Evolutionary conservation across 2,329 filamentous ascomycete genomes (phyloP).

Genomic region (Bipolaris sorokiniana): DNA sequence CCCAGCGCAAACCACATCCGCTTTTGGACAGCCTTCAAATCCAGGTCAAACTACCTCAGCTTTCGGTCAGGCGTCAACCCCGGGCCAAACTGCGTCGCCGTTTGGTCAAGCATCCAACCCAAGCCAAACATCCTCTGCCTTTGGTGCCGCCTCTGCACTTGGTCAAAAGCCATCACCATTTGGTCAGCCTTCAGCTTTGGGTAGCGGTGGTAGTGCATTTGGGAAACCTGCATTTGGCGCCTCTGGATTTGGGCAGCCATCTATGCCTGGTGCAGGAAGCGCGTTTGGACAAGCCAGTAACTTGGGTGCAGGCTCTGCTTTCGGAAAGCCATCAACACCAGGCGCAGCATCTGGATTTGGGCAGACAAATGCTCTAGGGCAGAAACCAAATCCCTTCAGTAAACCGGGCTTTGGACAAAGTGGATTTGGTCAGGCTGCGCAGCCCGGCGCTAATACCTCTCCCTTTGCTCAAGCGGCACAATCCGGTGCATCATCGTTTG

Average conservation of each 20-base stretch:
- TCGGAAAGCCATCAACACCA: slow-evolving; percentile 44
- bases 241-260: slow-evolving; percentile 51
- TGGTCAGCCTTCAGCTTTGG: slow-evolving; percentile 39
- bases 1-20: slow-evolving; percentile 20
- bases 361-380: slow-evolving; percentile 35
- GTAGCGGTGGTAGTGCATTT: slow-evolving; percentile 42
- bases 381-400: slow-evolving; percentile 49
- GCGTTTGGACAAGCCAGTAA: slow-evolving; percentile 31
- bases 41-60: slow-evolving; percentile 26
- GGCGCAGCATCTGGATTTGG: slow-evolving; percentile 42
- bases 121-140: slow-evolving; percentile 31
- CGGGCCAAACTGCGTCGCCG: slow-evolving; percentile 21
- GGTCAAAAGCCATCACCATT: slow-evolving; percentile 37
- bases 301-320: slow-evolving; percentile 32
- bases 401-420: slow-evolving; percentile 47
- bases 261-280: slow-evolving; percentile 33
- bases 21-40: slow-evolving; percentile 7
- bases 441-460: slow-evolving; percentile 39
- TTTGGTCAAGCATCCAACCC: slow-evolving; percentile 50
- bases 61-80: slow-evolving; percentile 51
- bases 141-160: slow-evolving; percentile 49
- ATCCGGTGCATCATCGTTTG: slow-evolving; percentile 38
- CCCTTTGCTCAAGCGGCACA: slow-evolving; percentile 45
- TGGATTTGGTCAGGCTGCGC: slow-evolving; percentile 54
- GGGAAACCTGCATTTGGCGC: slow-evolving; percentile 45